Percentiles rank a stretch among this genome's conserved stretches.
These are phyloP conservation scores for Kodamaea sagamina DNA, from an alignment of 805 yeast genomes.

Conservation along the genomic window DNA sequence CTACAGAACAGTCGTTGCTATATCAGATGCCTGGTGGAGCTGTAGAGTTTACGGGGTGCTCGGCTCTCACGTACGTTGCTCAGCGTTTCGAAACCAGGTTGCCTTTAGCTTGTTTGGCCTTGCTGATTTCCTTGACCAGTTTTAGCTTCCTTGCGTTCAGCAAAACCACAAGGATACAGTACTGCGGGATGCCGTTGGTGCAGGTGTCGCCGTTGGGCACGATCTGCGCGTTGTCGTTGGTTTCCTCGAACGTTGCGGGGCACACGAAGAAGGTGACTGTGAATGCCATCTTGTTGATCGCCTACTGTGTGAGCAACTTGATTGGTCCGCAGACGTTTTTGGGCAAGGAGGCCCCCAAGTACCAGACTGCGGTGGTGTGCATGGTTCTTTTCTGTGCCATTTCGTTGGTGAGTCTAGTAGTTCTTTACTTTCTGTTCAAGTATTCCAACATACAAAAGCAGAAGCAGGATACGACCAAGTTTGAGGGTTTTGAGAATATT, in stretches of 20 bases:
- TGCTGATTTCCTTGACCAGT: constrained; percentile 24
- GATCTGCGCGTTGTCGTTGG: constrained; percentile 33
- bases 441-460: constrained; percentile 30
- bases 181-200: constrained; percentile 34
- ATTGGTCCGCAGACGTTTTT: constrained; percentile 57
- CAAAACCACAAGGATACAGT: constrained; percentile 21
- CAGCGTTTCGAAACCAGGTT: constrained; percentile 30
- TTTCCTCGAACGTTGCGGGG: constrained; percentile 55
- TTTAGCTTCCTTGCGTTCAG: constrained; percentile 48
- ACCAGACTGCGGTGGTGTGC: constrained; percentile 42
- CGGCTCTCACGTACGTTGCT: constrained; percentile 29
- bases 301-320: constrained; percentile 56
- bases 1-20: constrained; percentile 38
- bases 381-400: constrained; percentile 38
- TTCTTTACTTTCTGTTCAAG: constrained; percentile 28
- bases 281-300: constrained; percentile 47
- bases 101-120: constrained; percentile 27
- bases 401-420: constrained; percentile 27
- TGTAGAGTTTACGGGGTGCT: constrained; percentile 43
- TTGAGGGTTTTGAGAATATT: constrained; percentile 28
- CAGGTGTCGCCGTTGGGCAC: constrained; percentile 32
- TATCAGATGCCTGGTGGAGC: constrained; percentile 52
- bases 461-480: not conserved
- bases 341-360: constrained; percentile 45
- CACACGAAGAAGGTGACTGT: constrained; percentile 55